phyloP scores from a whole-genome alignment of 73 alveolate species.

The Symbiodinium natans region DNA sequence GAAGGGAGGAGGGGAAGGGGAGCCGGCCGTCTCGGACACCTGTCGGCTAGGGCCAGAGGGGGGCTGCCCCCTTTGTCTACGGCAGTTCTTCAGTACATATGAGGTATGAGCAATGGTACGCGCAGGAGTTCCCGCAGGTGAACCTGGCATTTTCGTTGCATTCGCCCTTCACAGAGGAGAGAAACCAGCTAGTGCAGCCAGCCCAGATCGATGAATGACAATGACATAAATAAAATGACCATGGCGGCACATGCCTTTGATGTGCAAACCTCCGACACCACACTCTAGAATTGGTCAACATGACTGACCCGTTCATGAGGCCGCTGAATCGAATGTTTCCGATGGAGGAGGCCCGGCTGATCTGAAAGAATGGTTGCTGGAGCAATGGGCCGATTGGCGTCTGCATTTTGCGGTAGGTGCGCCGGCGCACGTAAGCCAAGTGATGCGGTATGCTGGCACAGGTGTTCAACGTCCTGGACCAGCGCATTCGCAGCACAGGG shows the following conservation, averaged over 20 bases:
- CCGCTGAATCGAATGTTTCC: conserved; percentile 87
- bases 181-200: conserved; percentile 55
- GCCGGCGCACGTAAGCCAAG: not conserved
- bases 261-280: too few species aligned
- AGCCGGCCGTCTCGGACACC: too few species aligned
- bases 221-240: too few species aligned
- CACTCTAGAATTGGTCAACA: too few species aligned
- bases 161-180: conserved; percentile 91
- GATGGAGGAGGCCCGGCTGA: conserved; percentile 29
- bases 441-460: not conserved
- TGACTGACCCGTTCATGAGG: not conserved
- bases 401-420: not conserved
- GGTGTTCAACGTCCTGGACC: conserved; percentile 66
- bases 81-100: too few species aligned
- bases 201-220: not conserved
- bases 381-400: not conserved
- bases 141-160: conserved; percentile 90
- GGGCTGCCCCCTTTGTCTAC: too few species aligned
- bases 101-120: too few species aligned
- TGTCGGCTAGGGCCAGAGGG: too few species aligned
- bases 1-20: too few species aligned
- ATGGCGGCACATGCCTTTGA: too few species aligned
- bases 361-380: too few species aligned
- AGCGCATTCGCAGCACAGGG: conserved; percentile 79
- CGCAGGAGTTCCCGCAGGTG: conserved; percentile 90